phyloP scores from a whole-genome alignment of 768 basidiomycete genomes.

The Leccinum longicurvipes region DNA sequence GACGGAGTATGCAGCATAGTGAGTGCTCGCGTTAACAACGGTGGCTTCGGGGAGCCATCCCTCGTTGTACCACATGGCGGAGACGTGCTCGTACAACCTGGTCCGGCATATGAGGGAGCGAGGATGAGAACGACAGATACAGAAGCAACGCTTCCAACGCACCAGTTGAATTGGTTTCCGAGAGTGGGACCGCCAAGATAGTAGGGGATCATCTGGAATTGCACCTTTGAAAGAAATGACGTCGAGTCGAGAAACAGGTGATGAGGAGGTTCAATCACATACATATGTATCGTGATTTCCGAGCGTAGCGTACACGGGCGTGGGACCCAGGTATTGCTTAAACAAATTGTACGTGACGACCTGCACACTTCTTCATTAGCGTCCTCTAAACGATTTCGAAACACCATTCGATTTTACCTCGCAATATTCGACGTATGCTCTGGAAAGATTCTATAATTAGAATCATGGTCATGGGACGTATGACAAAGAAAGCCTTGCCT shows the following conservation, averaged over 20 bases:
- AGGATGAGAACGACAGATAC: background rate
- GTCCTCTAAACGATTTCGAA: background rate
- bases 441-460: conserved; percentile 19
- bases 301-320: conserved; percentile 65
- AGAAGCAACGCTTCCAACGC: background rate
- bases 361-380: conserved; percentile 29
- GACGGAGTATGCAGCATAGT: conserved; percentile 48
- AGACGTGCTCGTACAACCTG: conserved; percentile 51
- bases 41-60: conserved; percentile 41
- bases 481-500: conserved; percentile 35
- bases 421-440: conserved; percentile 56
- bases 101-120: background rate
- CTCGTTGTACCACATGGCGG: conserved; percentile 44
- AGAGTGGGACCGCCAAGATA: conserved; percentile 31
- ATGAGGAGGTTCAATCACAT: conserved; percentile 28
- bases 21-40: conserved; percentile 39
- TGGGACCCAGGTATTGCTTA: conserved; percentile 51
- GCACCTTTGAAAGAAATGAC: conserved; percentile 6
- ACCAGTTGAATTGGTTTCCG: conserved; percentile 42
- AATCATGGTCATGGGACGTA: background rate
- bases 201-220: conserved; percentile 38
- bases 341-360: conserved; percentile 60
- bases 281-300: conserved; percentile 79
- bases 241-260: background rate
- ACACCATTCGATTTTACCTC: conserved; percentile 40